Percentiles rank a stretch among this genome's conserved stretches.
Conservation (phyloP, 83 land plant genomes). For the Isoetes engelmannii region DNA sequence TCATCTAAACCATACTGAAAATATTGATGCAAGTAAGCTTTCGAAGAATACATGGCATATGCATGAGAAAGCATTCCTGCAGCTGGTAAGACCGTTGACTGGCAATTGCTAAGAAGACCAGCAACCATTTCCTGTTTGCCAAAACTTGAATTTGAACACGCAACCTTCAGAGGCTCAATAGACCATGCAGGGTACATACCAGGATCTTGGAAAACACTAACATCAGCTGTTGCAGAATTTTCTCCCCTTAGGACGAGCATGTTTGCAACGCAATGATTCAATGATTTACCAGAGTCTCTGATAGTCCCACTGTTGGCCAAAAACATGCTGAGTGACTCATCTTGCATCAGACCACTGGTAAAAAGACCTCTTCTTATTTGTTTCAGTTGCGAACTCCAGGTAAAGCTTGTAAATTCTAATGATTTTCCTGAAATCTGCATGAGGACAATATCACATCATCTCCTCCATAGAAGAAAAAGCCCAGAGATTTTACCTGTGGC, state of each 20-base stretch:
- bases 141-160: neutral
- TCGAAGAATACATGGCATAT: slow-evolving; percentile 26
- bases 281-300: neutral
- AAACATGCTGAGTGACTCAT: neutral
- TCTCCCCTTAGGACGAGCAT: slow-evolving; percentile 22
- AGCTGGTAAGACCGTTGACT: slow-evolving; percentile 26
- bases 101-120: slow-evolving; percentile 32
- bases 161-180: slow-evolving; percentile 25
- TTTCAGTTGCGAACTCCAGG: slow-evolving; percentile 35
- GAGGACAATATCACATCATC: neutral
- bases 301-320: neutral
- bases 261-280: slow-evolving; percentile 21
- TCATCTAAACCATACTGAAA: slow-evolving; percentile 25
- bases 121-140: slow-evolving; percentile 27
- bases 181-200: slow-evolving; percentile 32
- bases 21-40: slow-evolving; percentile 32
- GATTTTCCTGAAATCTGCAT: slow-evolving; percentile 26
- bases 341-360: slow-evolving; percentile 11
- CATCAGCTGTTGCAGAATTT: slow-evolving; percentile 12
- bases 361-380: slow-evolving; percentile 25
- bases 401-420: slow-evolving; percentile 23
- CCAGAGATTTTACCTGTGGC: slow-evolving; percentile 27
- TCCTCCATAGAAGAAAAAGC: neutral
- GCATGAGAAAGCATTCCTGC: slow-evolving; percentile 26
- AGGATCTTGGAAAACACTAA: slow-evolving; percentile 18